A percentile compares a stretch with the other conserved stretches of the same genome.
Conservation (phyloP, 2,329 filamentous ascomycete species). For the Dactylellina haptotyla region DNA sequence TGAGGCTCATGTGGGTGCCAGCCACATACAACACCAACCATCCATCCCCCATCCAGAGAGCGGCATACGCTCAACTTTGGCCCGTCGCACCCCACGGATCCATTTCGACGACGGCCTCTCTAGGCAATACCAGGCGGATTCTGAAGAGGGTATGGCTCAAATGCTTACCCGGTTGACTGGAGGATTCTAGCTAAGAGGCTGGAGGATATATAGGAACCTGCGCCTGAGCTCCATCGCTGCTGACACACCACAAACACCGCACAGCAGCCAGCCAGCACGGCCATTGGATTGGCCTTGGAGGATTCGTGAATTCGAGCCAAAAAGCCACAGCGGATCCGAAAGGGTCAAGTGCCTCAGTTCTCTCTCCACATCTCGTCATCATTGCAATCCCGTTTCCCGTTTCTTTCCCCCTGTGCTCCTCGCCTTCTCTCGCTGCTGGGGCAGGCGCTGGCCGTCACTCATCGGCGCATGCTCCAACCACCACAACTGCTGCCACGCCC, state of each 20-base stretch:
- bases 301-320: constrained; percentile 32
- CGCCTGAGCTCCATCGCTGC: background rate
- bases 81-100: background rate
- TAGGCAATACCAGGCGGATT: background rate
- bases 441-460: constrained; percentile 45
- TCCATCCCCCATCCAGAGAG: background rate
- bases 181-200: background rate
- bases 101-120: constrained; percentile 13
- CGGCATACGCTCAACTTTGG: background rate
- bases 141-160: constrained; percentile 7
- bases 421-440: constrained; percentile 30
- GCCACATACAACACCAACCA: constrained; percentile 31
- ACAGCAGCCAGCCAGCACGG: no score
- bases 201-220: background rate
- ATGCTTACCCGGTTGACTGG: background rate
- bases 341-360: constrained; percentile 38
- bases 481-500: constrained; percentile 52
- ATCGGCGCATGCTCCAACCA: constrained; percentile 53
- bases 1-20: constrained; percentile 27
- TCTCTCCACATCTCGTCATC: constrained; percentile 40
- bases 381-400: constrained; percentile 45
- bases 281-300: constrained; percentile 27
- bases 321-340: constrained; percentile 47
- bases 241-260: constrained; percentile 1
- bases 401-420: constrained; percentile 36